Conservation (phyloP, 2,329 filamentous ascomycete genomes). For the Hymenoscyphus occultus region DNA sequence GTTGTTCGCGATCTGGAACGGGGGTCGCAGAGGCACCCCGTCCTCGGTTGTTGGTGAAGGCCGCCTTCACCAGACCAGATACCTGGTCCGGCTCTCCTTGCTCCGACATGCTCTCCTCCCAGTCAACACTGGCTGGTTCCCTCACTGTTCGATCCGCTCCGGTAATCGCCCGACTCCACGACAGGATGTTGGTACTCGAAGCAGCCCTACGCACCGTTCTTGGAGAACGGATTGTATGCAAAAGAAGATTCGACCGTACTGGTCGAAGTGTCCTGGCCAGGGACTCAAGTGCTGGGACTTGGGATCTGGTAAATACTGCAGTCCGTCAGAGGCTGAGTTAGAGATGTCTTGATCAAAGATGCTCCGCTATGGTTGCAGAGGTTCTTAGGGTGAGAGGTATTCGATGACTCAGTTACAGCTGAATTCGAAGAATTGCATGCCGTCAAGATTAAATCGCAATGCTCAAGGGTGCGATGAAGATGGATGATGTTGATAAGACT, state of each 20-base stretch:
- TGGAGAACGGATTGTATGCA: too few species aligned
- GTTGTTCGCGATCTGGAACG: slow-evolving; percentile 9
- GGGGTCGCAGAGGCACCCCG: slow-evolving; percentile 14
- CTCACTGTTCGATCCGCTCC: too few species aligned
- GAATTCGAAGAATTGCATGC: not conserved
- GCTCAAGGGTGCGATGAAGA: not conserved
- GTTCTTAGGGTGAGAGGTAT: not conserved
- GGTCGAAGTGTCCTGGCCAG: too few species aligned
- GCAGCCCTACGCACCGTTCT: too few species aligned
- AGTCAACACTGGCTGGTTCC: too few species aligned
- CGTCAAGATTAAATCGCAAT: not conserved
- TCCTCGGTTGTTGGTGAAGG: slow-evolving; percentile 8
- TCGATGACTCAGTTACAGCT: not conserved
- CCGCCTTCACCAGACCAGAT: slow-evolving; percentile 12
- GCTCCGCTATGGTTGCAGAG: not conserved
- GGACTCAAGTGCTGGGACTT: not conserved
- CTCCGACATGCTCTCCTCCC: not conserved
- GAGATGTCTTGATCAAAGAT: not conserved
- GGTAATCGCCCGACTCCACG: too few species aligned
- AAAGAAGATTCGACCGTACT: too few species aligned
- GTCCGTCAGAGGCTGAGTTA: slow-evolving; percentile 1
- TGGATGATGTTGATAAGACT: not conserved
- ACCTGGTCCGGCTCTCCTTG: not conserved
- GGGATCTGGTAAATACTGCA: not conserved
- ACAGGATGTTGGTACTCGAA: too few species aligned